phyloP scores from a whole-genome alignment of 164 flowering plant genomes.

The Stephania japonica region DNA sequence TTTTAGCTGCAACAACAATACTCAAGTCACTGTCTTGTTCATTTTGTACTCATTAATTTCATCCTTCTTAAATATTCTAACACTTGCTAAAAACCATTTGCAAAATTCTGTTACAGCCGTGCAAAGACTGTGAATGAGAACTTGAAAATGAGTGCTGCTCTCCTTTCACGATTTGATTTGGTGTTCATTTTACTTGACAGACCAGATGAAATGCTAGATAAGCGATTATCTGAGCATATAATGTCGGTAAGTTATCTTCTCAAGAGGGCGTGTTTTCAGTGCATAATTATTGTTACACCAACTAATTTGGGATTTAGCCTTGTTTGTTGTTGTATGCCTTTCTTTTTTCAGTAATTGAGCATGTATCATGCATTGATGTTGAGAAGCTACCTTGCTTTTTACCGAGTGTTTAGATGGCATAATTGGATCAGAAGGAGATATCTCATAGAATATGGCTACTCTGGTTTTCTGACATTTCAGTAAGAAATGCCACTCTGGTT shows the following conservation, averaged over 20 bases:
- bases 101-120: slow-evolving; percentile 57
- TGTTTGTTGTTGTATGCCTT: no score
- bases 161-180: slow-evolving; percentile 95
- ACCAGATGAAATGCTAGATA: slow-evolving; percentile 88
- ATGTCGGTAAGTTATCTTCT: slow-evolving; percentile 70
- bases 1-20: not conserved
- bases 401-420: no score
- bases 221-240: slow-evolving; percentile 87
- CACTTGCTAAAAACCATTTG: not conserved
- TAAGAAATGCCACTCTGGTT: not conserved
- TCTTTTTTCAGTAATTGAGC: no score
- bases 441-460: not conserved
- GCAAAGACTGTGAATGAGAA: slow-evolving; percentile 98
- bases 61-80: not conserved
- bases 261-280: not conserved
- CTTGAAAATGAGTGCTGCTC: slow-evolving; percentile 92
- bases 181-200: slow-evolving; percentile 93
- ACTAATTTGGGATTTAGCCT: no score
- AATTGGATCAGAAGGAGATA: not conserved
- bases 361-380: no score
- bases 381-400: no score
- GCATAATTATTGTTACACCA: no score
- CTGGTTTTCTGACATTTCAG: not conserved
- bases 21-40: not conserved
- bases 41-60: not conserved